Conservation (phyloP, 2,329 filamentous ascomycete species). For the Aspergillus sojae region DNA sequence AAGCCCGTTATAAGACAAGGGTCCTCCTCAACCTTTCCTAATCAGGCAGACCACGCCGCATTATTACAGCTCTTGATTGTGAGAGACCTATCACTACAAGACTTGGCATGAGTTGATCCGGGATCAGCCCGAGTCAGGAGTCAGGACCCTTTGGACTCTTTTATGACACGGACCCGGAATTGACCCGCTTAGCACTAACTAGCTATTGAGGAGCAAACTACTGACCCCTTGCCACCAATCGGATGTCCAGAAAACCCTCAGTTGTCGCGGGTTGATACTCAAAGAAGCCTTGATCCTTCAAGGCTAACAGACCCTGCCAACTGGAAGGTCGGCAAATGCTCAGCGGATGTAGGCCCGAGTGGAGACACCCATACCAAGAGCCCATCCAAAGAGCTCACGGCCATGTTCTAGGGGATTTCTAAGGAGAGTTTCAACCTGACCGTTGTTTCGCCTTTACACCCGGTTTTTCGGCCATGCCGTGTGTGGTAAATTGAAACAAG, state of each 20-base stretch:
- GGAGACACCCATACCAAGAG: not conserved
- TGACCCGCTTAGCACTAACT: not conserved
- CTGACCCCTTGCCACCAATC: not conserved
- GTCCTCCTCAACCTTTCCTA: not conserved
- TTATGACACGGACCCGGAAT: not conserved
- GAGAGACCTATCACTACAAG: not conserved
- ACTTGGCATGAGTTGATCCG: not conserved
- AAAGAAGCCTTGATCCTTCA: not conserved
- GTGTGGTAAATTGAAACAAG: not conserved
- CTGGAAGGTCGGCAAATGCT: not conserved
- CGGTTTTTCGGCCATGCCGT: not conserved
- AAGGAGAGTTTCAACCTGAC: not conserved
- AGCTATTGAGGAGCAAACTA: not conserved
- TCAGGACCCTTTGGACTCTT: not conserved
- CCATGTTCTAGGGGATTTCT: not conserved
- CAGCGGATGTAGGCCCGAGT: not conserved
- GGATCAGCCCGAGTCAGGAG: not conserved
- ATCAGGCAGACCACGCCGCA: not conserved
- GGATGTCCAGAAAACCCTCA: not conserved
- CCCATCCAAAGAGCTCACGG: not conserved
- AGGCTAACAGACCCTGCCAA: not conserved
- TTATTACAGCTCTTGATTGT: not conserved
- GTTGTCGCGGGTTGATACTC: not conserved
- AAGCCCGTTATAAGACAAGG: not conserved
- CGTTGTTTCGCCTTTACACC: not conserved